Evolutionary conservation across 2,329 filamentous ascomycete species (phyloP).

Genomic region (Botrytis fabae): DNA sequence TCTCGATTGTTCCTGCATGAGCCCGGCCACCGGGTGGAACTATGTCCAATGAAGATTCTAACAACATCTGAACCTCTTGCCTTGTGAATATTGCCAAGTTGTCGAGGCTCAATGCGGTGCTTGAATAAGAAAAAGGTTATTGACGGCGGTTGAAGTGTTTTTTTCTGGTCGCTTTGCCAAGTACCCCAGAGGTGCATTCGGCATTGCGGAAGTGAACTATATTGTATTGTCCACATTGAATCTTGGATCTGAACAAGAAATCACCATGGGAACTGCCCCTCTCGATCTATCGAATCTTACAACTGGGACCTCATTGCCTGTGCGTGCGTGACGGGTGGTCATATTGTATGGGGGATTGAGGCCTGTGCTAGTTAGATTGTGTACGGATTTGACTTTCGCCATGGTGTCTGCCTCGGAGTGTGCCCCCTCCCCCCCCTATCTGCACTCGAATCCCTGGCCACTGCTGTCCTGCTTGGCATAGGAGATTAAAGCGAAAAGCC

Average conservation of each 20-base stretch:
- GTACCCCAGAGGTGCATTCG: neutral
- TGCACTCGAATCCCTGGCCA: neutral
- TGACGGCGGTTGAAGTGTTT: neutral
- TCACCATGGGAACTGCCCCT: neutral
- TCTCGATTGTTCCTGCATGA: conserved; percentile 18
- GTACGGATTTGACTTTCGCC: conserved; percentile 3
- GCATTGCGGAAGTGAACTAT: conserved; percentile 3
- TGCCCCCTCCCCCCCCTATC: neutral
- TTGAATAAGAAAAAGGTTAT: neutral
- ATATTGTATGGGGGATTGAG: conserved; percentile 3
- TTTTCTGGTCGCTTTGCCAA: neutral
- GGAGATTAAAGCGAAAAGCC: conserved; percentile 14
- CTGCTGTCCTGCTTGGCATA: neutral
- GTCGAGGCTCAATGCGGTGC: neutral
- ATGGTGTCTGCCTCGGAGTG: neutral
- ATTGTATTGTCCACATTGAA: neutral
- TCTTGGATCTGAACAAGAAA: neutral
- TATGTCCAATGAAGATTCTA: neutral
- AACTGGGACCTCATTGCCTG: conserved; percentile 1
- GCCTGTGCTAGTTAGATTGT: neutral
- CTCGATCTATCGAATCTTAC: conserved; percentile 15
- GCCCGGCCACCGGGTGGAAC: neutral
- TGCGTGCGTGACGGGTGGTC: conserved; percentile 2
- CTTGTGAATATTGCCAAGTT: neutral
- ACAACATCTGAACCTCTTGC: neutral